Evolutionary conservation across 2,329 filamentous ascomycete genomes (phyloP).

Genomic region (Sclerotinia borealis): DNA sequence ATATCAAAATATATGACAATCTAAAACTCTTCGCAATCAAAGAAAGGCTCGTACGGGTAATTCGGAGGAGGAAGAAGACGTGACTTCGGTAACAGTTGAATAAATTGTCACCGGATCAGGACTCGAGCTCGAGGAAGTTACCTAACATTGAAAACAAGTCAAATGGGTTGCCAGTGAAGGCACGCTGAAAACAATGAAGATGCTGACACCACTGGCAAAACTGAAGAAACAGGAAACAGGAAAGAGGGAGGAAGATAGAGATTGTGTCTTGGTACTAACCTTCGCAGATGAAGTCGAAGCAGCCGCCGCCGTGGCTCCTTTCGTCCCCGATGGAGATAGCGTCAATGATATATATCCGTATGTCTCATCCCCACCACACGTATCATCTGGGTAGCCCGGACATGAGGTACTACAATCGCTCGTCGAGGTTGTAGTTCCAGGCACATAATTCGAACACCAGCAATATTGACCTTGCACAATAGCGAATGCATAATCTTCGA

Average conservation of each 20-base stretch:
- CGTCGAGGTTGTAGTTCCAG: constrained; percentile 38
- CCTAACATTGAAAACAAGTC: constrained; percentile 29
- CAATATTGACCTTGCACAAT: constrained; percentile 60
- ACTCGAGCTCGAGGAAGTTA: constrained; percentile 23
- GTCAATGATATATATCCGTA: constrained; percentile 61
- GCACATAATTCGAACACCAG: constrained; percentile 70
- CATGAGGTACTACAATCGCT: constrained; percentile 51
- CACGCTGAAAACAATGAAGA: constrained; percentile 10
- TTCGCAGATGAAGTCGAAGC: constrained; percentile 17
- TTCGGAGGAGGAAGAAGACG: background rate
- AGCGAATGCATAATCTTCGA: constrained; percentile 55
- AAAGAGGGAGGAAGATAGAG: background rate
- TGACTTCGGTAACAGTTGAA: constrained; percentile 7
- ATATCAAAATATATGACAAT: background rate
- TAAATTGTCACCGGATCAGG: constrained; percentile 3
- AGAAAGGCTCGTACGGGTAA: constrained; percentile 35
- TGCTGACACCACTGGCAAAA: background rate
- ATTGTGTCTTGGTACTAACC: constrained; percentile 23
- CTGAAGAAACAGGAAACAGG: constrained; percentile 3
- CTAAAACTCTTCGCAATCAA: background rate
- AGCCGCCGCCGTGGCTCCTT: constrained; percentile 13
- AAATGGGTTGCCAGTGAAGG: constrained; percentile 30
- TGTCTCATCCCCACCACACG: constrained; percentile 56
- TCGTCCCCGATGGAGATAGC: constrained; percentile 52
- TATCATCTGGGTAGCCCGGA: constrained; percentile 61